These are phyloP conservation scores for Camelina neglecta DNA, from an alignment of 345 rosid genomes.

Conservation along the genomic window DNA sequence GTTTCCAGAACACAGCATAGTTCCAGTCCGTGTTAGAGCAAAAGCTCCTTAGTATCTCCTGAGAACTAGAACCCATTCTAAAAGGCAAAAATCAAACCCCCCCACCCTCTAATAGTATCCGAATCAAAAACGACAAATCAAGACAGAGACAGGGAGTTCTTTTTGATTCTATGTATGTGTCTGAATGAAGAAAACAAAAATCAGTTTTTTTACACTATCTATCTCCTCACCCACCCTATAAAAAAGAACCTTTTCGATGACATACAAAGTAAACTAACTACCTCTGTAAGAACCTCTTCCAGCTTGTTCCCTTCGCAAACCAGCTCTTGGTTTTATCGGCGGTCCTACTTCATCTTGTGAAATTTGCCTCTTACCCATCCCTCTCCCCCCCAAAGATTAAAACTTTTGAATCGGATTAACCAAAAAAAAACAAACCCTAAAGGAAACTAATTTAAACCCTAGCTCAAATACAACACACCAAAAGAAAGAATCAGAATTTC, in stretches of 20 bases:
- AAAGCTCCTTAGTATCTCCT: constrained; percentile 64
- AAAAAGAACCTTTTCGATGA: constrained; percentile 20
- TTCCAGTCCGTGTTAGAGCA: constrained; percentile 81
- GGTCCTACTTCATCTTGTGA: constrained; percentile 83
- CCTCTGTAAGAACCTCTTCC: constrained; percentile 98
- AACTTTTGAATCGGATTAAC: neutral
- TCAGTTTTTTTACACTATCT: constrained; percentile 9
- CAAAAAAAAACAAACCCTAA: neutral
- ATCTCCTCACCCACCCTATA: constrained; percentile 24
- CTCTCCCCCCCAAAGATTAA: constrained; percentile 36
- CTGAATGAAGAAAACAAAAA: neutral
- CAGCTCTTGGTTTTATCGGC: constrained; percentile 82
- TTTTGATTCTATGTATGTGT: constrained; percentile 22
- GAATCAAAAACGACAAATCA: constrained; percentile 36
- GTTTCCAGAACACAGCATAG: constrained; percentile 92
- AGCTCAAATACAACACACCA: constrained; percentile 29
- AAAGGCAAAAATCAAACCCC: constrained; percentile 24
- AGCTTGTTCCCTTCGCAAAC: constrained; percentile 88
- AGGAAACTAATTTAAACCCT: constrained; percentile 28
- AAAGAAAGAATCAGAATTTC: constrained; percentile 4
- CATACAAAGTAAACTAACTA: constrained; percentile 58
- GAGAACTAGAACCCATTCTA: constrained; percentile 66
- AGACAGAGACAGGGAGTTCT: constrained; percentile 32
- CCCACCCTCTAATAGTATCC: neutral
- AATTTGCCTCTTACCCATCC: constrained; percentile 81